Conservation (phyloP, 2,329 filamentous ascomycete genomes). For the Aspergillus novofumigatus region DNA sequence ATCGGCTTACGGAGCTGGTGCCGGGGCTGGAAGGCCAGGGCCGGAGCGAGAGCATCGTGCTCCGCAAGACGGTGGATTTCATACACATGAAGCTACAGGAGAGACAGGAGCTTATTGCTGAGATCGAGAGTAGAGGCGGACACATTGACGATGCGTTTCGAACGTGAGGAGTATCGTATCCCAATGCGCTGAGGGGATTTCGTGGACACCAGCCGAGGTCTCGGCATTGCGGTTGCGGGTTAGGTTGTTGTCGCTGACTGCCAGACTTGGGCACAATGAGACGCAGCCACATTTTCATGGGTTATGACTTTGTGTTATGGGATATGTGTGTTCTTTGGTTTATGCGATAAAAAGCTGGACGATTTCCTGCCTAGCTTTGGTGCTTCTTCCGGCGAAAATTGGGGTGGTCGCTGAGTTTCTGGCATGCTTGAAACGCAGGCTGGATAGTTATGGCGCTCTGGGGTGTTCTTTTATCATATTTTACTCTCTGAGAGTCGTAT, state of each 20-base stretch:
- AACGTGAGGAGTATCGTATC: constrained; percentile 14
- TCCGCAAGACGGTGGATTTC: constrained; percentile 65
- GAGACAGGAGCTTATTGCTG: constrained; percentile 54
- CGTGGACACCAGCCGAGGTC: background rate
- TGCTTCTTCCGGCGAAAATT: background rate
- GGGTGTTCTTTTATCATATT: background rate
- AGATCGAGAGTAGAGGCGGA: constrained; percentile 58
- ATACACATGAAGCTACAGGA: constrained; percentile 59
- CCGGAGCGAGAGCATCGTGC: constrained; percentile 78
- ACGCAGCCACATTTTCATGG: background rate
- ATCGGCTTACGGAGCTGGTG: constrained; percentile 73
- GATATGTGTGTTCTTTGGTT: background rate
- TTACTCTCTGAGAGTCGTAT: background rate
- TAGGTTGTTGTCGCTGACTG: background rate
- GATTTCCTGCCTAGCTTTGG: background rate
- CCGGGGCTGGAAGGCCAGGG: constrained; percentile 79
- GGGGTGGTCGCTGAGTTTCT: background rate
- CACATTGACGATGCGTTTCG: constrained; percentile 45
- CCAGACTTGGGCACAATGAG: background rate
- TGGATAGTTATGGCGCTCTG: background rate
- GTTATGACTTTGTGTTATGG: background rate
- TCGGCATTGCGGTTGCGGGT: background rate
- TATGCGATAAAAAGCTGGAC: background rate
- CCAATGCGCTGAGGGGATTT: background rate
- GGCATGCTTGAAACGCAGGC: no score